Evolutionary conservation across 441 rosid species (phyloP), one percentile per base, ranked within the genome.

Genomic region (Corymbia citriodora): DNA sequence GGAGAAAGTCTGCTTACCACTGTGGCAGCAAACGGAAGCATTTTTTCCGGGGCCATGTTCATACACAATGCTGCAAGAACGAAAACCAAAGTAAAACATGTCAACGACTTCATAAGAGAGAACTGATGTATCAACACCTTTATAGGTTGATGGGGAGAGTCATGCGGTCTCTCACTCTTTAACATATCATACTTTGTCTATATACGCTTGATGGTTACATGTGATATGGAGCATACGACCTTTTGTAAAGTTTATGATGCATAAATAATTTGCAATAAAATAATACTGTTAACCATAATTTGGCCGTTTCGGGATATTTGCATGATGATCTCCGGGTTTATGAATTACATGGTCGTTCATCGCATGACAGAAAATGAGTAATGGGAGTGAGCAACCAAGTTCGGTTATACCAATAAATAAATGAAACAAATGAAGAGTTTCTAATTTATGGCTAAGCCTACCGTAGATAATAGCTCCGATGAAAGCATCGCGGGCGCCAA

Each of bases 311-410:
- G 36, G 4, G 36, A 9, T 15, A n/a, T 65, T 65, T 65, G 36
- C 74, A 65, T n/a, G 74, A n/a, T 61, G 33, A 61, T 29, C 9
- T 61, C 33, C 0, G 33, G 17, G 33, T 61, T 12, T 61, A 29
- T 61, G 70, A 61, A 12, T 61, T 61, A 61, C 33, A 29, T 6
- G 27, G 33, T 61, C 70, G 27, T 61, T 61, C 6, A 61, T 61
- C 70, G 27, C 33, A 29, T 0, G 33, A 29, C 70, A 61, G 70
- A 61, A 0, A 0, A n/a, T 65, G 72, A 65, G 74, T 65, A 54
- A 2, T 16, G 72, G 70, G 70, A 29, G 70, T 61, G 0, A 61
- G 33, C 70, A 6, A 29, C 53, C 70, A 12, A 29, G 17, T 12
- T 61, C 27, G 6, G 29, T 11, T 21, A 40, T 11, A 12, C n/a